Evolutionary conservation across 495 filamentous ascomycete species (phyloP).

Genomic region (Aspergillus carlsbadensis): DNA sequence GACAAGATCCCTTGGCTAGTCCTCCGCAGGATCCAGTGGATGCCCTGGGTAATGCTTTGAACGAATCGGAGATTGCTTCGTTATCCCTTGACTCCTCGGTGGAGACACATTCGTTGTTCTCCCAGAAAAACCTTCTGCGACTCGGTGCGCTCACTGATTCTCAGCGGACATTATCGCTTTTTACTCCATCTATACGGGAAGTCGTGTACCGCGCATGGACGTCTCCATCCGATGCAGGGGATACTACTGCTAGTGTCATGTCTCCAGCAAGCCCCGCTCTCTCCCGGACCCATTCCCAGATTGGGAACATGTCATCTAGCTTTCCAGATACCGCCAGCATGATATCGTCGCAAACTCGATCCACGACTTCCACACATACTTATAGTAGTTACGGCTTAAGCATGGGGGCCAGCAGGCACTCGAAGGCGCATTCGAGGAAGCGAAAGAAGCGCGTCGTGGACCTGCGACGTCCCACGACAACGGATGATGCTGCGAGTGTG

Average conservation of each 20-base stretch:
- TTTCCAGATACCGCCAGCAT: slow-evolving; percentile 49
- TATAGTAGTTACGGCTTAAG: slow-evolving; percentile 57
- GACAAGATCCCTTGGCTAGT: slow-evolving; percentile 75
- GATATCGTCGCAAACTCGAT: slow-evolving; percentile 37
- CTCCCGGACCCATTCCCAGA: slow-evolving; percentile 59
- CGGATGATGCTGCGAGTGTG: slow-evolving; percentile 53
- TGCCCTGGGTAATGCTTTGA: slow-evolving; percentile 69
- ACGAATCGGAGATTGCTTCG: slow-evolving; percentile 69
- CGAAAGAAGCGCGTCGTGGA: slow-evolving; percentile 95
- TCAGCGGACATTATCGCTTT: slow-evolving; percentile 81
- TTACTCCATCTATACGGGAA: slow-evolving; percentile 79
- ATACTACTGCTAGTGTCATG: slow-evolving; percentile 55
- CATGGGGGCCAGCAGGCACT: slow-evolving; percentile 62
- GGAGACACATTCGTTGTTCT: slow-evolving; percentile 81
- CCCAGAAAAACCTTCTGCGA: slow-evolving; percentile 81
- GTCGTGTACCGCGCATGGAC: slow-evolving; percentile 92
- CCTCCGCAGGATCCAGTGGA: slow-evolving; percentile 78
- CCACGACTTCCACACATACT: slow-evolving; percentile 32
- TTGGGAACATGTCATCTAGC: slow-evolving; percentile 57
- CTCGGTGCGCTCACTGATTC: slow-evolving; percentile 75
- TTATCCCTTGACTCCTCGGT: slow-evolving; percentile 72
- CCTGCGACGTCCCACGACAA: slow-evolving; percentile 65
- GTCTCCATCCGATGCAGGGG: slow-evolving; percentile 68
- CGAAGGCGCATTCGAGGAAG: slow-evolving; percentile 66
- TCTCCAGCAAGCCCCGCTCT: slow-evolving; percentile 54